Percentiles rank a stretch among this genome's conserved stretches.
phyloP scores from a whole-genome alignment of 2,329 filamentous ascomycete genomes.

The Furcasterigmium furcatum region DNA sequence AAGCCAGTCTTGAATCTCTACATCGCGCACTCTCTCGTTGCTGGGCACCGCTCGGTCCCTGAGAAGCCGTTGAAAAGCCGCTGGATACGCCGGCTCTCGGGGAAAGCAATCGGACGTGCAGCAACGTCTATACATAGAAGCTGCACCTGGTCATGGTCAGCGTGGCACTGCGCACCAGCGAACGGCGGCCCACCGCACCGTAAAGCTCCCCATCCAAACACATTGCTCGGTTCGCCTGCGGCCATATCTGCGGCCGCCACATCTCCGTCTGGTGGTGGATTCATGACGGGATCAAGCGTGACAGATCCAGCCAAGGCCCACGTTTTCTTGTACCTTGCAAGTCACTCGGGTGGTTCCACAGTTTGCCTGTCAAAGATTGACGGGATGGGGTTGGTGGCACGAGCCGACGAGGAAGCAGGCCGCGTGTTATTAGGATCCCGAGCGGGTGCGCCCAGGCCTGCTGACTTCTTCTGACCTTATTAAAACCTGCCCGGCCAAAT shows the following conservation, averaged over 20 bases:
- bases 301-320: slow-evolving; percentile 10
- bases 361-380: neutral
- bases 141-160: no score
- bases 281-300: slow-evolving; percentile 10
- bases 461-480: no score
- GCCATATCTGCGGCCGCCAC: slow-evolving; percentile 14
- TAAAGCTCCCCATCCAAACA: neutral
- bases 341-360: slow-evolving; percentile 6
- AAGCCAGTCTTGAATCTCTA: no score
- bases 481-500: no score
- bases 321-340: slow-evolving; percentile 8
- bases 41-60: no score
- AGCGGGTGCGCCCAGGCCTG: no score
- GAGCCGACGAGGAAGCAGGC: neutral
- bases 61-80: no score
- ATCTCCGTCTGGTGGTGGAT: slow-evolving; percentile 10
- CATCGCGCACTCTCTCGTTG: no score
- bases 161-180: neutral
- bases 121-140: no score
- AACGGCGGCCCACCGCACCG: neutral
- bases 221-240: slow-evolving; percentile 8
- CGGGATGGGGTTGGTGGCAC: neutral
- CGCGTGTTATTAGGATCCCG: no score
- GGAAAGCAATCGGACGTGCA: no score
- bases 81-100: no score